Evolutionary conservation across 257 asterid genomes (phyloP).

Genomic region (Primulina huaijiensis): DNA sequence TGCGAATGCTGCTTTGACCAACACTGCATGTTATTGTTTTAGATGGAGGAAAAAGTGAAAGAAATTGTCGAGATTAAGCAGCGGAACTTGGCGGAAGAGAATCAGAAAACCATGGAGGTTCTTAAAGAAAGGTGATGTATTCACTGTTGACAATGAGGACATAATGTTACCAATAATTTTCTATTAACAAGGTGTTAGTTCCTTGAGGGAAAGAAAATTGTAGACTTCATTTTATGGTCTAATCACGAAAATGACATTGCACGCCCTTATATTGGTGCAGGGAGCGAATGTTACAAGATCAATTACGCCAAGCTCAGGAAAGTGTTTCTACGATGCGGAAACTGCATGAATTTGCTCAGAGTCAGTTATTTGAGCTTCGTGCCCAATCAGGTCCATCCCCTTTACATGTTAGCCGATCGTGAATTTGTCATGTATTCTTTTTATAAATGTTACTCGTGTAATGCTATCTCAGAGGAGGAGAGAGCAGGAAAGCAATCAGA

Average conservation of each 20-base stretch:
- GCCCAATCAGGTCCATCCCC: slow-evolving; percentile 84
- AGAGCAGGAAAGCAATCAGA: slow-evolving; percentile 92
- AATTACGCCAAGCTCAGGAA: slow-evolving; percentile 89
- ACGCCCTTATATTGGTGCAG: slow-evolving; percentile 44
- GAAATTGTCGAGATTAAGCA: slow-evolving; percentile 98
- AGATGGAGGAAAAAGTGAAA: slow-evolving; percentile 99
- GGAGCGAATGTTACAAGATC: slow-evolving; percentile 90
- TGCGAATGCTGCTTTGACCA: slow-evolving; percentile 19
- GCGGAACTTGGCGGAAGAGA: slow-evolving; percentile 97
- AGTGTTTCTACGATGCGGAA: slow-evolving; percentile 96
- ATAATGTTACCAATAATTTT: slow-evolving; percentile 15
- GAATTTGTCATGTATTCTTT: not conserved
- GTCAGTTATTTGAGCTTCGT: slow-evolving; percentile 92
- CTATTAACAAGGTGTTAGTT: slow-evolving; percentile 5
- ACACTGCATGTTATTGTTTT: slow-evolving; percentile 24
- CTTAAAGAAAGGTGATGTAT: slow-evolving; percentile 76
- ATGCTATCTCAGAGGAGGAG: slow-evolving; percentile 70
- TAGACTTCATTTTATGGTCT: slow-evolving; percentile 16
- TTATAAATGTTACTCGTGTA: slow-evolving; percentile 15
- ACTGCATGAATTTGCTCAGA: slow-evolving; percentile 96
- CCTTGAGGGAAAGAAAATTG: not conserved
- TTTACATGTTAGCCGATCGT: slow-evolving; percentile 11
- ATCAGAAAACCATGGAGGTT: slow-evolving; percentile 93
- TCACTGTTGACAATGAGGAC: slow-evolving; percentile 16
- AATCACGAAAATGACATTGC: slow-evolving; percentile 20